Evolutionary conservation across 768 basidiomycete species (phyloP), one percentile per base, ranked within the genome.

Genomic region (Collybia sordida): DNA sequence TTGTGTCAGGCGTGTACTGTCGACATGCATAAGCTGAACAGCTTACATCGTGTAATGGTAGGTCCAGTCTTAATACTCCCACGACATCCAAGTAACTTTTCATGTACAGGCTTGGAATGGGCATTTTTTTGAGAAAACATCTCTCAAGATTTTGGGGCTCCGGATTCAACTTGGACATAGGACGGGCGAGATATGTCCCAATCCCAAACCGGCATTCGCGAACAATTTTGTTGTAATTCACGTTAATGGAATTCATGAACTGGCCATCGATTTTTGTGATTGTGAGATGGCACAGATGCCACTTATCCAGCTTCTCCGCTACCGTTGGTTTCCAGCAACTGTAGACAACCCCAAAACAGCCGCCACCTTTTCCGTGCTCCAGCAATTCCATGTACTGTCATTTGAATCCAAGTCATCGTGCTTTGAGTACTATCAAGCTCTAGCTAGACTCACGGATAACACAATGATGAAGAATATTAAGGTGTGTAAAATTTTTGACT

Each of bases 321-420:
- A 40, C 31, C 47, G 63, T 7, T 60, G 57, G 43, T 71, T 61
- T 47, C 73, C 71, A 1, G 68, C 71, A 0, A 74, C 66, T 1
- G 42, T 56, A 3, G 19, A 50, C 0, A 37, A 59, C 3, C 72
- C 71, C 1, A 46, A 57, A 17, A 68, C 66, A 1, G 58, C 57
- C 0, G 55, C 54, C 1, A 70, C 69, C 0, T 60, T 67, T 18
- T 42, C 43, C 1, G 38, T 57, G 1, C 52, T 71, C 3, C 48
- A 59, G 25, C 42, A 41, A 7, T 70, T 66, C 45, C 62, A 69
- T 22, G 27, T 59, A 4, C 51, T 67, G 0, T 59, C 59, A 0
- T 60, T 63, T 4, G 58, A 63, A 23, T 66, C 67, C 3, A 72
- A 71, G 45, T 40, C 57, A 0, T 62, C 64, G 0, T 51, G 51